Conservation (phyloP, 352 stramenopile genomes). For the Phytophthora ohioensis region DNA sequence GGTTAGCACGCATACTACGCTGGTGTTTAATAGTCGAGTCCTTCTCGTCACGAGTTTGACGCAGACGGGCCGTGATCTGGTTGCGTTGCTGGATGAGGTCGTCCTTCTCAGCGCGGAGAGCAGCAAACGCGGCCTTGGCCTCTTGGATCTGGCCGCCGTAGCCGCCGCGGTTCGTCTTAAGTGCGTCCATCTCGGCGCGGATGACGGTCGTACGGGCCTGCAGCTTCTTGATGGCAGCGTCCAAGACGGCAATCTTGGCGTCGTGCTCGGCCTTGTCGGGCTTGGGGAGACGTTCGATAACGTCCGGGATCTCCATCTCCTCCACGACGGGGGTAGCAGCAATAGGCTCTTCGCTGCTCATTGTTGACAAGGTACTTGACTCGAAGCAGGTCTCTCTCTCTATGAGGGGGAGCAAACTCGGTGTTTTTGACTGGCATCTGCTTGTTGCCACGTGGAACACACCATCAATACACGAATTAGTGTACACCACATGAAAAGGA, state of each 20-base stretch:
- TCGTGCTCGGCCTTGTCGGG: constrained; percentile 93
- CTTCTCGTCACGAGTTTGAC: constrained; percentile 86
- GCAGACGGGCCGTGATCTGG: constrained; percentile 82
- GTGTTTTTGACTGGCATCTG: constrained; percentile 30
- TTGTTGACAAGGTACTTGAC: constrained; percentile 7
- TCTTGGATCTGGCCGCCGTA: constrained; percentile 90
- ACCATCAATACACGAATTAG: background rate
- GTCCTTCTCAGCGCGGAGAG: constrained; percentile 86
- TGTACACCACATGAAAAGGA: too few relatives aligned
- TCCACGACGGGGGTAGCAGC: constrained; percentile 18
- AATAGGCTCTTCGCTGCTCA: constrained; percentile 35
- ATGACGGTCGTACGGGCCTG: constrained; percentile 85
- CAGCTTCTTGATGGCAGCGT: constrained; percentile 93
- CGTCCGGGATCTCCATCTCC: constrained; percentile 72
- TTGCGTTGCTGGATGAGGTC: constrained; percentile 89
- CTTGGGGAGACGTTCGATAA: constrained; percentile 86
- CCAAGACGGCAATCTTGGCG: constrained; percentile 82
- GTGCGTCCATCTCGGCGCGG: constrained; percentile 77
- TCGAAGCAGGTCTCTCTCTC: constrained; percentile 1
- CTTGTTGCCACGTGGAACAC: constrained; percentile 10
- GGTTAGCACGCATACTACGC: constrained; percentile 58
- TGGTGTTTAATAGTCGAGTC: constrained; percentile 79
- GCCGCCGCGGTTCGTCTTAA: constrained; percentile 84
- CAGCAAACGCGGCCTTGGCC: constrained; percentile 86
- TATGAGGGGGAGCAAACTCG: background rate